phyloP scores from a whole-genome alignment of 257 asterid genomes.

The Oldenlandia corymbosa region DNA sequence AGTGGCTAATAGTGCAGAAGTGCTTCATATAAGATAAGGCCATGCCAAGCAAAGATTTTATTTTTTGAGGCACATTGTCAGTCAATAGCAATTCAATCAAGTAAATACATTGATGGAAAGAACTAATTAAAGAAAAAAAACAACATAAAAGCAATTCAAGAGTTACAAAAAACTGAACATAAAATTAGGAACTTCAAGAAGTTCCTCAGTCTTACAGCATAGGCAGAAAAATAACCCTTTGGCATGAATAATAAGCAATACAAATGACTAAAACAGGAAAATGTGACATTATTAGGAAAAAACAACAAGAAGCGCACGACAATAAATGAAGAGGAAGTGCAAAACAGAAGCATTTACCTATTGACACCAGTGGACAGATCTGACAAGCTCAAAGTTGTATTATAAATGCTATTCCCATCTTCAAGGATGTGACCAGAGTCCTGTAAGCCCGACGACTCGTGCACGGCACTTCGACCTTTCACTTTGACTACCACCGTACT shows the following conservation, averaged over 20 bases:
- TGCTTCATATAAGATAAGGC: not conserved
- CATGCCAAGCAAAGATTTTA: too few relatives aligned
- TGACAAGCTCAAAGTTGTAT: conserved; percentile 84
- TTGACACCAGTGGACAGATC: conserved; percentile 86
- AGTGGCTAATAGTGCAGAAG: not conserved
- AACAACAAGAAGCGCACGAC: not conserved
- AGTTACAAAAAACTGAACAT: not conserved
- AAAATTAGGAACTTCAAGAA: not conserved
- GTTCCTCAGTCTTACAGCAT: not conserved
- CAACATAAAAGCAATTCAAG: too few relatives aligned
- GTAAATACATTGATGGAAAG: too few relatives aligned
- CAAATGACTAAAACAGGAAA: not conserved
- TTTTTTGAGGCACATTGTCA: too few relatives aligned
- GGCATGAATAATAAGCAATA: conserved; percentile 1
- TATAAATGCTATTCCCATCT: conserved; percentile 78
- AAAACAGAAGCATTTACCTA: conserved; percentile 43
- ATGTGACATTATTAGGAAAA: not conserved
- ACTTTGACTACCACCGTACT: conserved; percentile 77
- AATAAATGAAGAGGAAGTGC: conserved; percentile 2
- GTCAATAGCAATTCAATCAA: too few relatives aligned
- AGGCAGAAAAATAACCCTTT: not conserved
- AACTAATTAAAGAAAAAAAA: too few relatives aligned
- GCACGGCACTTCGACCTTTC: conserved; percentile 94
- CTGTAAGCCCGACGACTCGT: conserved; percentile 81
- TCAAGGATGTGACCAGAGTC: conserved; percentile 93